These are phyloP conservation scores for Ophiostoma novo-ulmi DNA, from an alignment of 2,329 filamentous ascomycete species.

Conservation along the genomic window DNA sequence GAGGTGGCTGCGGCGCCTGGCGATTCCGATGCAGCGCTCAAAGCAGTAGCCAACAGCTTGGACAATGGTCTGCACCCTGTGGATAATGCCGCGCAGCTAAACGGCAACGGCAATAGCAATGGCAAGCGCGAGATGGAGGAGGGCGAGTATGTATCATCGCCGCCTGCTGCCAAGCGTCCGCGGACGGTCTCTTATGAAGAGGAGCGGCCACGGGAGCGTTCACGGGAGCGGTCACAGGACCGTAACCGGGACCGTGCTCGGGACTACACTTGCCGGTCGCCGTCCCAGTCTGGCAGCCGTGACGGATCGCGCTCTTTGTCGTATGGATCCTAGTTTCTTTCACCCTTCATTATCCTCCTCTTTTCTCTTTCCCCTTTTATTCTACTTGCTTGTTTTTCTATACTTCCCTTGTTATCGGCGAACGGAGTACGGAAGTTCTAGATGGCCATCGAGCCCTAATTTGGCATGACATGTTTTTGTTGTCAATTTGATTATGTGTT, in stretches of 20 bases:
- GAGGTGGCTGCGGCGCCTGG: slow-evolving; percentile 26
- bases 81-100: neutral
- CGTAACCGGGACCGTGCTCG: slow-evolving; percentile 25
- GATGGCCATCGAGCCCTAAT: slow-evolving; percentile 6
- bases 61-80: slow-evolving; percentile 27
- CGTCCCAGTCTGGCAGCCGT: neutral
- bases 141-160: slow-evolving; percentile 28
- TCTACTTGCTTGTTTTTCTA: neutral
- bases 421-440: slow-evolving; percentile 7
- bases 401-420: slow-evolving; percentile 14
- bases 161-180: slow-evolving; percentile 13
- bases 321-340: slow-evolving; percentile 9
- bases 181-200: neutral
- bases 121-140: slow-evolving; percentile 42
- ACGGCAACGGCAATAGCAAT: slow-evolving; percentile 2
- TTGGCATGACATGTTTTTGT: slow-evolving; percentile 1
- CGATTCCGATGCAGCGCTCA: slow-evolving; percentile 34
- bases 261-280: slow-evolving; percentile 17
- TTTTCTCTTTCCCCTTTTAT: neutral
- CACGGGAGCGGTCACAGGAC: slow-evolving; percentile 30
- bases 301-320: slow-evolving; percentile 16
- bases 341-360: neutral
- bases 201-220: slow-evolving; percentile 26
- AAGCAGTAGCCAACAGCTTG: slow-evolving; percentile 34
- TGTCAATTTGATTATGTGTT: neutral